phyloP scores from a whole-genome alignment of 1,139 yeast species.

The Dujonia santamariae region DNA sequence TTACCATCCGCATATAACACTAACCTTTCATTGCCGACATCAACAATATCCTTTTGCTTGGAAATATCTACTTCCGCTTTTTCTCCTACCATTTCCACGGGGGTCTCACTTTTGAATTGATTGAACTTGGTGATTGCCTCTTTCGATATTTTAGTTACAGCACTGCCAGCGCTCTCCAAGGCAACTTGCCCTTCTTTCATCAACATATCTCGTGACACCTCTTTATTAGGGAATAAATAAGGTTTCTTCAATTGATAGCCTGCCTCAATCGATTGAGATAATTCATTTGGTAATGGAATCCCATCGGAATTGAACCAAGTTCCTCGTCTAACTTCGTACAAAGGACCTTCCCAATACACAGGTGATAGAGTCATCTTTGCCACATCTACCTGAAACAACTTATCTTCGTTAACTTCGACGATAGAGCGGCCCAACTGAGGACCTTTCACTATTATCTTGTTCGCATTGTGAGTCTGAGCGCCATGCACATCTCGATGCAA shows the following conservation, averaged over 20 bases:
- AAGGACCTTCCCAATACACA: conserved; percentile 87
- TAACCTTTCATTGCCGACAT: conserved; percentile 27
- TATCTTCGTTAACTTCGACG: conserved; percentile 77
- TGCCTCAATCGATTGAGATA: conserved; percentile 60
- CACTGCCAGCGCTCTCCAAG: conserved; percentile 11
- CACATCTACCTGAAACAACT: conserved; percentile 70
- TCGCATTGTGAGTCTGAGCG: not conserved
- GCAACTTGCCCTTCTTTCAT: not conserved
- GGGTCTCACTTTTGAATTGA: conserved; percentile 9
- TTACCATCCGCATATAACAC: conserved; percentile 31
- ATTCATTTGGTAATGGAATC: conserved; percentile 50
- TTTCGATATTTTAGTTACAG: conserved; percentile 10
- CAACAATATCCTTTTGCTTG: conserved; percentile 29
- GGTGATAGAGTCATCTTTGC: conserved; percentile 55
- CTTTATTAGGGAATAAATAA: conserved; percentile 16
- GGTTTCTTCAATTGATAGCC: conserved; percentile 42
- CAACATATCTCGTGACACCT: not conserved
- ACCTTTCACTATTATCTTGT: conserved; percentile 3
- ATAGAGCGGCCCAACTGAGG: conserved; percentile 3
- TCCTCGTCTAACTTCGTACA: conserved; percentile 80
- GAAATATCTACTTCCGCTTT: conserved; percentile 4
- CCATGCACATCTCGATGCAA: conserved; percentile 3
- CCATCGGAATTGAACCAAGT: conserved; percentile 73
- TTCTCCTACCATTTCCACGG: conserved; percentile 5
- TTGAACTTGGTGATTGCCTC: conserved; percentile 24